Conservation (phyloP, 2,329 filamentous ascomycete genomes). For the Trichoderma lentiforme region DNA sequence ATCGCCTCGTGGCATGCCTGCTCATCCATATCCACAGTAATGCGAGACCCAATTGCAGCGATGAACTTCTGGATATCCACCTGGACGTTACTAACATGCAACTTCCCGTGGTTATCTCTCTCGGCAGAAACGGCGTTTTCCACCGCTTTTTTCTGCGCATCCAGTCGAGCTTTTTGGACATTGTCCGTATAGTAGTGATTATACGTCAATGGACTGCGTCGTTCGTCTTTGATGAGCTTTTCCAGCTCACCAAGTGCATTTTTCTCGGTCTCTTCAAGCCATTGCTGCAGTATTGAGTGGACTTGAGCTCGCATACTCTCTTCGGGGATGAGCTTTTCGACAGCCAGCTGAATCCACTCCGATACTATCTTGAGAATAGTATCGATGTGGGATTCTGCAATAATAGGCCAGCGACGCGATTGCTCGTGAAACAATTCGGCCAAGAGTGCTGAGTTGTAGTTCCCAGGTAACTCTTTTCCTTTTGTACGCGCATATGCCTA, state of each 20-base stretch:
- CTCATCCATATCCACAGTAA: neutral
- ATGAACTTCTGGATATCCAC: neutral
- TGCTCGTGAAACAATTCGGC: neutral
- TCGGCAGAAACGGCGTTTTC: neutral
- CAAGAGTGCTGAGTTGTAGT: neutral
- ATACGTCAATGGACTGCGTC: neutral
- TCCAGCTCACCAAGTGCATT: neutral
- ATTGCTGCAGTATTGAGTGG: neutral
- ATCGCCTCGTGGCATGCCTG: neutral
- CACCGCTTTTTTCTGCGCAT: neutral
- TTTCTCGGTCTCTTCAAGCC: neutral
- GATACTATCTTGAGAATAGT: neutral
- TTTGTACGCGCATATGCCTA: neutral
- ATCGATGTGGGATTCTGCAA: neutral
- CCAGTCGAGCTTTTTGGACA: neutral
- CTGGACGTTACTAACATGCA: neutral
- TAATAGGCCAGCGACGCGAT: neutral
- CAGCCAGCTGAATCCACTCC: neutral
- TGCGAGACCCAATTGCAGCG: neutral
- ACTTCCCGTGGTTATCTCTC: neutral
- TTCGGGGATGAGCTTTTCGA: neutral
- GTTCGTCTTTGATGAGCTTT: neutral
- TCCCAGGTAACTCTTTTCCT: neutral
- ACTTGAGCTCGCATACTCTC: neutral
- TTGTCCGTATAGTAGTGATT: conserved; percentile 9